Evolutionary conservation across 371 early-diverging fungal genomes (phyloP).

Genomic region (Capillidium rhysosporum): DNA sequence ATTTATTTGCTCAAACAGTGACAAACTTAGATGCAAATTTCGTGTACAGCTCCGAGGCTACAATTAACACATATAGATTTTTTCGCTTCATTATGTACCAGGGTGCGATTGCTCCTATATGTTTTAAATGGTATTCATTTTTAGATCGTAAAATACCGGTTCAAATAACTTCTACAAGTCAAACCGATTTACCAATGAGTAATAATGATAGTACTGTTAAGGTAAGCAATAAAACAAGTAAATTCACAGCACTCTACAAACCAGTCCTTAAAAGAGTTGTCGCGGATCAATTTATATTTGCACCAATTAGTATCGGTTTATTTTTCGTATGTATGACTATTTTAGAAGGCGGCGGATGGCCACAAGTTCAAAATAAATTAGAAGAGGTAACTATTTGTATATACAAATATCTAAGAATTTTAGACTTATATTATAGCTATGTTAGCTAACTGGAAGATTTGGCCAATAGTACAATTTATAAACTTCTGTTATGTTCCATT

Average conservation of each 20-base stretch:
- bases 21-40: constrained; percentile 5
- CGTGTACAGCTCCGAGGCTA: background rate
- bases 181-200: background rate
- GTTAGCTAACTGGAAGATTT: constrained; percentile 54
- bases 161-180: background rate
- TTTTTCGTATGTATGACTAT: constrained; percentile 45
- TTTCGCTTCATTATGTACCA: constrained; percentile 50
- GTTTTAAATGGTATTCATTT: constrained; percentile 49
- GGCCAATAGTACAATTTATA: constrained; percentile 59
- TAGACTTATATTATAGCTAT: constrained; percentile 35
- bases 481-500: constrained; percentile 62
- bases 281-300: constrained; percentile 47
- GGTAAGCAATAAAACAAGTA: background rate
- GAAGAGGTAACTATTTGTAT: constrained; percentile 14
- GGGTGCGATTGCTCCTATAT: constrained; percentile 45
- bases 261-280: constrained; percentile 25
- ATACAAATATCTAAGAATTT: background rate
- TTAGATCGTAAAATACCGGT: constrained; percentile 44
- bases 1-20: constrained; percentile 42
- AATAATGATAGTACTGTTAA: background rate
- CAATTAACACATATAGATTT: constrained; percentile 11
- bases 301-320: constrained; percentile 42
- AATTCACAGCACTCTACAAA: background rate
- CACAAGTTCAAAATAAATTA: constrained; percentile 37
- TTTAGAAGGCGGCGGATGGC: constrained; percentile 30